phyloP scores from a whole-genome alignment of 305 asterid genomes.

The Salvia sclarea region DNA sequence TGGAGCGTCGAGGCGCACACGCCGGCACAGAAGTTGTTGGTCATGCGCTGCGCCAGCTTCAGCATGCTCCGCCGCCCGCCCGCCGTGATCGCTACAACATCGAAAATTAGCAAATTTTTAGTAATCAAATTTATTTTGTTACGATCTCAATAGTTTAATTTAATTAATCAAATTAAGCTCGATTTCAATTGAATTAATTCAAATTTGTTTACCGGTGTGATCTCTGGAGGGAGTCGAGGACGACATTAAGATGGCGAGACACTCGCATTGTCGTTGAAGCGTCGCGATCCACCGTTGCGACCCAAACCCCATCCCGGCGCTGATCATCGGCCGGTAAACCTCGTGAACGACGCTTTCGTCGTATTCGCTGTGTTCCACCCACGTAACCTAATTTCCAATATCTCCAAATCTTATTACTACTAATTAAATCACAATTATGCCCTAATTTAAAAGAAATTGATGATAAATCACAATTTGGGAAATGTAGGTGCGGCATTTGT shows the following conservation, averaged over 20 bases:
- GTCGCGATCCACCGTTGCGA: constrained; percentile 85
- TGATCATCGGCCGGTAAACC: constrained; percentile 64
- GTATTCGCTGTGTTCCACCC: constrained; percentile 92
- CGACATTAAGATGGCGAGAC: constrained; percentile 92
- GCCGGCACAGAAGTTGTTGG: constrained; percentile 87
- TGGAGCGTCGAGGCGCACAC: constrained; percentile 84
- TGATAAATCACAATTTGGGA: background rate
- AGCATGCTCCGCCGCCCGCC: constrained; percentile 87
- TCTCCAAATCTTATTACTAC: background rate
- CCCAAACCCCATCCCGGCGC: constrained; percentile 88
- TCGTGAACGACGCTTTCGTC: constrained; percentile 74
- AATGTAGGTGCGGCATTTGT: constrained; percentile 43
- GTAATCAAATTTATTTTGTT: background rate
- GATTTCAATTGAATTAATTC: background rate
- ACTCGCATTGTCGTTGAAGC: constrained; percentile 87
- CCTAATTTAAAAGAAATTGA: too few relatives aligned
- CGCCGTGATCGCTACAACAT: constrained; percentile 74
- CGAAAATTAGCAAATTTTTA: too few relatives aligned
- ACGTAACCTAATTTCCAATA: constrained; percentile 58
- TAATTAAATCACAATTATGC: background rate
- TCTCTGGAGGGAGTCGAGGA: constrained; percentile 54
- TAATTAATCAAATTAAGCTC: background rate
- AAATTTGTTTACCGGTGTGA: constrained; percentile 49
- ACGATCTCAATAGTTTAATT: too few relatives aligned
- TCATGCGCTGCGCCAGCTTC: constrained; percentile 97